Percentiles rank a stretch among this genome's conserved stretches.
Conservation (phyloP, 192 early-diverging fungal species). For the Obelidium mucronatum region DNA sequence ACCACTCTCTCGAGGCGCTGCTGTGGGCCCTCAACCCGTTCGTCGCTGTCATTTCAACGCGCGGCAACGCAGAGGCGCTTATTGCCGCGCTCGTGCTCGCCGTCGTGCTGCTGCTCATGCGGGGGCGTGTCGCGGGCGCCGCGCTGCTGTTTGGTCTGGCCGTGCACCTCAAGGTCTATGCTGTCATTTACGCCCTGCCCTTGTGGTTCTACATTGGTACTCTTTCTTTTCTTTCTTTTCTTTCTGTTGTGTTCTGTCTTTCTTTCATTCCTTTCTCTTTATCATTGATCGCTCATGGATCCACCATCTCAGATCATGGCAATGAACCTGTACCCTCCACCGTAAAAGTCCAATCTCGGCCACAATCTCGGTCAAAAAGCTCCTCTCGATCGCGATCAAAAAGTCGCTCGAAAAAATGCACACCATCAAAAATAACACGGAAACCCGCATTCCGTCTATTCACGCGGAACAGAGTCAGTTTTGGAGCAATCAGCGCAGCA, state of each 20-base stretch:
- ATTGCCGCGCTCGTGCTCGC: constrained; percentile 81
- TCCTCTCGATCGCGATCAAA: neutral
- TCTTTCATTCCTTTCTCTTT: no score
- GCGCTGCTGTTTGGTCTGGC: constrained; percentile 84
- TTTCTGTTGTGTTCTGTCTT: neutral
- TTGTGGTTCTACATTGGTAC: constrained; percentile 62
- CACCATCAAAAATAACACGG: neutral
- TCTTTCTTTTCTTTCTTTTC: neutral
- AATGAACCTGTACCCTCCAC: neutral
- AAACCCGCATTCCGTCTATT: neutral
- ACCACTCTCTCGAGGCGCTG: constrained; percentile 37
- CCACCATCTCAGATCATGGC: no score
- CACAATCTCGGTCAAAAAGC: neutral
- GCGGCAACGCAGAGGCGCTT: constrained; percentile 92
- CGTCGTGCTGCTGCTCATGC: constrained; percentile 66
- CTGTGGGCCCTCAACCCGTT: constrained; percentile 95
- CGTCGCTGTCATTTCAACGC: constrained; percentile 94
- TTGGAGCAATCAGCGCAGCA: constrained; percentile 47
- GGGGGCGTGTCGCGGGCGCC: constrained; percentile 1
- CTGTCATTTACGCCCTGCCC: constrained; percentile 91
- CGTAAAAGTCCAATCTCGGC: neutral
- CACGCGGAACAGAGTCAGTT: constrained; percentile 40
- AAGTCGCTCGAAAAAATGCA: neutral
- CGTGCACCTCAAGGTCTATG: constrained; percentile 98
- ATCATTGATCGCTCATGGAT: no score